Conservation (phyloP, 2,329 filamentous ascomycete species). For the Diplodia mutila region DNA sequence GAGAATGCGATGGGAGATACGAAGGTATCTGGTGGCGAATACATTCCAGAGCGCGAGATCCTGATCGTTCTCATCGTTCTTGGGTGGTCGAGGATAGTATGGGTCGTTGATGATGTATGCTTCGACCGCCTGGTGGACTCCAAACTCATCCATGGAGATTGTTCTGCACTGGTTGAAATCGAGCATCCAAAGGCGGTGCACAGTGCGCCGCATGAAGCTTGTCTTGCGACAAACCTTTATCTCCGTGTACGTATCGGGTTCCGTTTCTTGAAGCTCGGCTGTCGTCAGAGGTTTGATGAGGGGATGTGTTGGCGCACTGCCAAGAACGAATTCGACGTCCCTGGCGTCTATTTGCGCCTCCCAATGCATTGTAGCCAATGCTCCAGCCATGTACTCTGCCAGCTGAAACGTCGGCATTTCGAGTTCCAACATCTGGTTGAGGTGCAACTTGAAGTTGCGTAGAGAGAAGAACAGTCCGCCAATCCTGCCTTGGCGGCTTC, state of each 20-base stretch:
- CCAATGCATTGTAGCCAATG: slow-evolving; percentile 59
- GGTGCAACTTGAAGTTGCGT: slow-evolving; percentile 55
- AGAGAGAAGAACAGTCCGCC: slow-evolving; percentile 46
- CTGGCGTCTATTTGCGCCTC: slow-evolving; percentile 52
- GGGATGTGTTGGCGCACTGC: slow-evolving; percentile 31
- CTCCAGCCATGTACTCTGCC: slow-evolving; percentile 54
- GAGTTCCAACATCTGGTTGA: slow-evolving; percentile 56
- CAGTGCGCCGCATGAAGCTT: background rate
- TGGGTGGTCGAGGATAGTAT: slow-evolving; percentile 52
- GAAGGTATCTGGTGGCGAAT: background rate
- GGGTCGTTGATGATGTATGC: slow-evolving; percentile 58
- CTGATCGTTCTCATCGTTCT: background rate
- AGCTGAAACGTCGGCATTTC: slow-evolving; percentile 21
- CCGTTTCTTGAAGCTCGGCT: background rate
- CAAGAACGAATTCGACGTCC: slow-evolving; percentile 59
- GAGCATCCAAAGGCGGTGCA: slow-evolving; percentile 48
- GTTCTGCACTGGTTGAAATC: slow-evolving; percentile 64
- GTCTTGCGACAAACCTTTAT: background rate
- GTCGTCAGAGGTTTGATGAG: background rate
- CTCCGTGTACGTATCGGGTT: background rate
- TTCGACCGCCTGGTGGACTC: slow-evolving; percentile 47
- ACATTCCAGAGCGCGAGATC: background rate
- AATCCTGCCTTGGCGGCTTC: slow-evolving; percentile 36
- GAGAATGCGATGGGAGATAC: background rate
- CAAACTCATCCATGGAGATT: slow-evolving; percentile 49